phyloP scores from a whole-genome alignment of 805 yeast genomes.

The Jamesozyma spencerorum region DNA sequence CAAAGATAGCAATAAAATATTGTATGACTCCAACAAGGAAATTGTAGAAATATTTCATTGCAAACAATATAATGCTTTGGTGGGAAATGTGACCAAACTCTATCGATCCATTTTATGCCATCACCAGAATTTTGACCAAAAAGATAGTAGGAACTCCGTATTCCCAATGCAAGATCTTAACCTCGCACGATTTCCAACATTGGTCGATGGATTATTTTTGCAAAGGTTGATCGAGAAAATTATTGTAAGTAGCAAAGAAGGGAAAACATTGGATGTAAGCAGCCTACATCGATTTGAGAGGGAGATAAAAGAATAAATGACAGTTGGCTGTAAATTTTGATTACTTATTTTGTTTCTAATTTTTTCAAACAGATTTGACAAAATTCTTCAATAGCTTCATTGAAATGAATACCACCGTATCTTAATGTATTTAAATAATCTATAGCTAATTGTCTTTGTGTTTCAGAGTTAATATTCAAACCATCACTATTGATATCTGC shows the following conservation, averaged over 20 bases:
- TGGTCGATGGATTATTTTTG: conserved; percentile 15
- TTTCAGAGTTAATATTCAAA: conserved; percentile 17
- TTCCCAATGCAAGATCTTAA: conserved; percentile 11
- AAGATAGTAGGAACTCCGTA: not conserved
- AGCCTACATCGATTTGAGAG: conserved; percentile 3
- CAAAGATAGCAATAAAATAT: not conserved
- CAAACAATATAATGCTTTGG: conserved; percentile 16
- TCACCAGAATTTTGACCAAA: not conserved
- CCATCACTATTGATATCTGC: conserved; percentile 8
- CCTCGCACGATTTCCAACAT: conserved; percentile 16
- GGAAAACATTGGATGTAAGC: conserved; percentile 8
- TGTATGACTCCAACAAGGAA: conserved; percentile 9
- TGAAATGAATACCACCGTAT: conserved; percentile 50
- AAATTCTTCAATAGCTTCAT: conserved; percentile 57
- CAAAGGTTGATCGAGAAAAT: conserved; percentile 12
- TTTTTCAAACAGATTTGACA: conserved; percentile 27
- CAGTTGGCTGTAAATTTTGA: not conserved
- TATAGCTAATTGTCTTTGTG: conserved; percentile 42
- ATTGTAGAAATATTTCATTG: conserved; percentile 17
- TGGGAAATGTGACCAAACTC: conserved; percentile 15
- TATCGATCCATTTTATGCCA: conserved; percentile 12
- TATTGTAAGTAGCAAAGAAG: conserved; percentile 8
- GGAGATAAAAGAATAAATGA: not conserved
- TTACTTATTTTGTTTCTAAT: not conserved
- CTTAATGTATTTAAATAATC: conserved; percentile 50